phyloP scores from a whole-genome alignment of 2,329 filamentous ascomycete genomes.

The Passalora sequoiae region DNA sequence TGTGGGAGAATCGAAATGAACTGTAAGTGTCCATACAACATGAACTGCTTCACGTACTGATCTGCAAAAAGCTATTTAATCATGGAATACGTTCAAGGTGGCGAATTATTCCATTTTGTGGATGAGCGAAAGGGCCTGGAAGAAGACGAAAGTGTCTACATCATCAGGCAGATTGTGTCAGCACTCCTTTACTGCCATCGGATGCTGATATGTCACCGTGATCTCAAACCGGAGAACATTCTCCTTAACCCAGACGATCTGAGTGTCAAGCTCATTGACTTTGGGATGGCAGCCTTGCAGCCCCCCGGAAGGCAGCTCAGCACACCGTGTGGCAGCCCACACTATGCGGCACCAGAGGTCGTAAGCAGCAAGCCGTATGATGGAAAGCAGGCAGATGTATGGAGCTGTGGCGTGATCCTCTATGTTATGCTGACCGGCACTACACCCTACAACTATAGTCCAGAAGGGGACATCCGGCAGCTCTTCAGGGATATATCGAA shows the following conservation, averaged over 20 bases:
- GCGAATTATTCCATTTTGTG: constrained; percentile 84
- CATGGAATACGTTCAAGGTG: constrained; percentile 81
- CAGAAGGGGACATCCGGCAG: constrained; percentile 57
- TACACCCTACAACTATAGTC: constrained; percentile 67
- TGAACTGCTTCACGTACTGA: constrained; percentile 20
- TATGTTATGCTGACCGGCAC: constrained; percentile 80
- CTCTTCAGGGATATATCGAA: constrained; percentile 57
- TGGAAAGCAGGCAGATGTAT: constrained; percentile 83
- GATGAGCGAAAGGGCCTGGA: constrained; percentile 65
- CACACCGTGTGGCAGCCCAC: constrained; percentile 91
- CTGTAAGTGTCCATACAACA: constrained; percentile 58
- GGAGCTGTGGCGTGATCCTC: constrained; percentile 87
- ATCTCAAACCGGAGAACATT: constrained; percentile 96
- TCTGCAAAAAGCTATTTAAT: constrained; percentile 69
- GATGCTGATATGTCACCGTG: constrained; percentile 91
- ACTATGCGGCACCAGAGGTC: constrained; percentile 92
- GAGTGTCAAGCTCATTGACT: constrained; percentile 90
- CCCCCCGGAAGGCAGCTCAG: constrained; percentile 70
- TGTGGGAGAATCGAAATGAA: constrained; percentile 95
- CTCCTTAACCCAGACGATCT: constrained; percentile 65
- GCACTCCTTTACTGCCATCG: constrained; percentile 89
- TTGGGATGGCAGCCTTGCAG: constrained; percentile 94
- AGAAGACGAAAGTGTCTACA: constrained; percentile 74
- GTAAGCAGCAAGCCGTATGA: constrained; percentile 72
- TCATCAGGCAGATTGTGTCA: constrained; percentile 90